Evolutionary conservation across 768 basidiomycete genomes (phyloP), one percentile per base, ranked within the genome.

Genomic region (Lyophyllum shimeji): DNA sequence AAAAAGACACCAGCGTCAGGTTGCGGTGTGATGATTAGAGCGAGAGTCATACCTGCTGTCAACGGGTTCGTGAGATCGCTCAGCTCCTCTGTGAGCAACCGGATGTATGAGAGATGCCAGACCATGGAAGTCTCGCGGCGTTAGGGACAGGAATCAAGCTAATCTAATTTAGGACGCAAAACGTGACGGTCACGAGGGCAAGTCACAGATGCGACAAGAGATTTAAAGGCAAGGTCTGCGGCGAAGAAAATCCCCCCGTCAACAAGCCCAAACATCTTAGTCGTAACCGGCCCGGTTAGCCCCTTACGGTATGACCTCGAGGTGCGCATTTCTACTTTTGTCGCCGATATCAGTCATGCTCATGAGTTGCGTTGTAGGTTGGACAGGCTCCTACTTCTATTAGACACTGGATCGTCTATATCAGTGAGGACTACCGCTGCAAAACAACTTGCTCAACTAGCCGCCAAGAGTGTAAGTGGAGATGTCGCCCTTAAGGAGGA

Each of bases 351-450:
- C 24, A 7, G 20, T 39, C 39, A 37, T 34, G 33, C 52, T 57
- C 13, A 59, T 40, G 59, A 55, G 46, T 55, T n/a, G 51, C 42
- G 8, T 51, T 52, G 5, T 65, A 96, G 95, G 78, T 86, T 98
- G 78, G 97, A 98, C 82, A 88, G 97, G 72, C 89, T 99, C 76
- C 87, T 99, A 69, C 82, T 93, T 65, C 82, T 99, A 44, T 84
- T 99, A 59, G 95, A 98, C 71, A 95, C 94, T 34, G 97, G 97
- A 44, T 95, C 96, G 12, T 94, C 94, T 2, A 73, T 82, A 40
- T 89, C 90, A 48, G 89, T 99, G 61, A 84, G 95, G 67, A 86
- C 86, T 59, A 97, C 97, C n/a, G 96, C 97, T 0, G 95, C 95
- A 4, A 95, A 93, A 65, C 97, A 99, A 69, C 80, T 99, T 44